phyloP scores from a whole-genome alignment of 345 rosid genomes.

The Eucalyptus lansdowneana region DNA sequence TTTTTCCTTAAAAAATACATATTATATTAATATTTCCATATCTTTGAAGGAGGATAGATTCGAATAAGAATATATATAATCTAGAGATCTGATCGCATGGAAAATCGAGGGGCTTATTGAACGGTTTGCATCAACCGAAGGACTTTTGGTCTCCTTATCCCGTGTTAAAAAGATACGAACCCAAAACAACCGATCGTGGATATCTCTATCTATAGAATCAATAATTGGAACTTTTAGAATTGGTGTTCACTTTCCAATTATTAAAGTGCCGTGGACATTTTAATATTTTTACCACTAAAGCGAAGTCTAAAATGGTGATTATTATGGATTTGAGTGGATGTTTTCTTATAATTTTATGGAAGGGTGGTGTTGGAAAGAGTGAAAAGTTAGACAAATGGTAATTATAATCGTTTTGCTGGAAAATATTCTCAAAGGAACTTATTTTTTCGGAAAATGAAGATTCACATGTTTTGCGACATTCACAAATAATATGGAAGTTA shows the following conservation, averaged over 20 bases:
- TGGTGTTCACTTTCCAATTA: neutral
- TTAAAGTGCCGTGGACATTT: neutral
- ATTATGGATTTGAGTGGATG: neutral
- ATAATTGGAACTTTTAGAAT: neutral
- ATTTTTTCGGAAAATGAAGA: neutral
- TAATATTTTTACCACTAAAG: neutral
- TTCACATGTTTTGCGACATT: neutral
- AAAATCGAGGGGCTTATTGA: neutral
- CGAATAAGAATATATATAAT: neutral
- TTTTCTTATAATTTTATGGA: neutral
- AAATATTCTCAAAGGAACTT: neutral
- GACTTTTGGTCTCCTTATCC: neutral
- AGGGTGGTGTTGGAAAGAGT: neutral
- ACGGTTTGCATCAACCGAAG: neutral
- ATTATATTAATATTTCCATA: neutral
- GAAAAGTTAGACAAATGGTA: too few species aligned
- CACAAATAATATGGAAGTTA: neutral
- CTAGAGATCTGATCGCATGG: fast-evolving
- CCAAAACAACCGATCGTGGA: neutral
- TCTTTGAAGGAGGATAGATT: neutral
- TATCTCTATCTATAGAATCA: neutral
- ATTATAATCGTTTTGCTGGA: too few species aligned
- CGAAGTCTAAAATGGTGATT: neutral
- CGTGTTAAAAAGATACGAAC: neutral
- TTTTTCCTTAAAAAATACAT: neutral